Percentiles rank a stretch among this genome's conserved stretches.
These are phyloP conservation scores for Ambispora gerdemannii DNA, from an alignment of 192 early-diverging fungal species.

Conservation along the genomic window DNA sequence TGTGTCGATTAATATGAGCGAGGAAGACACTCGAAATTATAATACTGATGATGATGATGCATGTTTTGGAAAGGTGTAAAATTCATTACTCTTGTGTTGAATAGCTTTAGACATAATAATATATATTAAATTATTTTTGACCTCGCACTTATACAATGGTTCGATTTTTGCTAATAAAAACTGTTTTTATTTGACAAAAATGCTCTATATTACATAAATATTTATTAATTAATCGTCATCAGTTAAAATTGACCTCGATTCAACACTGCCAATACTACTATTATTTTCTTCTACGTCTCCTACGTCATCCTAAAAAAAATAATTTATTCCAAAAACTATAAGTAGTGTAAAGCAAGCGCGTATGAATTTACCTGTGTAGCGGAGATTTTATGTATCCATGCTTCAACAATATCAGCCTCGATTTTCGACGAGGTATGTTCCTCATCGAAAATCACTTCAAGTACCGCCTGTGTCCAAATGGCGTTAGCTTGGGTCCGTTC, in stretches of 20 bases:
- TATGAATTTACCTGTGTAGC: too few relatives aligned
- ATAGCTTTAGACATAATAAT: neutral
- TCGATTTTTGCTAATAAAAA: neutral
- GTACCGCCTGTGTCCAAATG: neutral
- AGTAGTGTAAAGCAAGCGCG: too few relatives aligned
- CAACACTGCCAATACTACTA: too few relatives aligned
- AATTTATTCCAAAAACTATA: too few relatives aligned
- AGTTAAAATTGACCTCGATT: too few relatives aligned
- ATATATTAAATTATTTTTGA: neutral
- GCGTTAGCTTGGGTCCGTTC: neutral
- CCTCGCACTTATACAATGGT: neutral
- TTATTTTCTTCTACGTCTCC: too few relatives aligned
- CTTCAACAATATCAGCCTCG: neutral
- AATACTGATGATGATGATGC: neutral
- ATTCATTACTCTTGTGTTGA: neutral
- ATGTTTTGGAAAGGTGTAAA: constrained; percentile 11
- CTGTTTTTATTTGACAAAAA: neutral
- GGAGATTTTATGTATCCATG: too few relatives aligned
- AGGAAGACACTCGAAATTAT: neutral
- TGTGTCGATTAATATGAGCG: neutral
- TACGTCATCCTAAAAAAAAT: too few relatives aligned
- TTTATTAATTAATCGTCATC: too few relatives aligned
- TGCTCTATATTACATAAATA: neutral
- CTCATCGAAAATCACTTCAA: neutral
- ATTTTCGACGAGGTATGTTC: neutral